Conservation (phyloP, 495 filamentous ascomycete species). For the Trichoderma asperelloides region DNA sequence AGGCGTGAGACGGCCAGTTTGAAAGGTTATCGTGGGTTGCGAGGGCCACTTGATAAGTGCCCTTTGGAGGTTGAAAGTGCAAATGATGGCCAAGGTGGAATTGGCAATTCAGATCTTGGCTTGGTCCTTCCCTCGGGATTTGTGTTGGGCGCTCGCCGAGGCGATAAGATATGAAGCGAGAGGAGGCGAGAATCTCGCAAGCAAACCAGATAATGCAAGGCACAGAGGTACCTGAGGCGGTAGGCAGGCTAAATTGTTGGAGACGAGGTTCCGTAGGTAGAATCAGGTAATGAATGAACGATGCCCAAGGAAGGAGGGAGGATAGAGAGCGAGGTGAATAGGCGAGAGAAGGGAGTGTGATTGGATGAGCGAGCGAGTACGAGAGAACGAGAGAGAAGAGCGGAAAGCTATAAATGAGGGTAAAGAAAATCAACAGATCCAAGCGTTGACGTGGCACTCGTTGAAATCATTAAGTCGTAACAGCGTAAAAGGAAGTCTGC, state of each 20-base stretch:
- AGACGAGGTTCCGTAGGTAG: not conserved
- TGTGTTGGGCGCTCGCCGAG: not conserved
- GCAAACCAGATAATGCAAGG: not conserved
- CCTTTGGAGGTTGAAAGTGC: not conserved
- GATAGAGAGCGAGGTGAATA: not conserved
- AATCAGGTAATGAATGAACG: not conserved
- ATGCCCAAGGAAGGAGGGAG: not conserved
- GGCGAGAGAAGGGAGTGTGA: not conserved
- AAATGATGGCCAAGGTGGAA: not conserved
- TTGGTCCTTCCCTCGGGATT: not conserved
- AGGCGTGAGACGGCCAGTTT: not conserved
- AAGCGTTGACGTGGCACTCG: not conserved
- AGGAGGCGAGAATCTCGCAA: not conserved
- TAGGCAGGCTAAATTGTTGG: not conserved
- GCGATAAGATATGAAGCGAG: slow-evolving; percentile 1
- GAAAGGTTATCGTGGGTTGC: not conserved
- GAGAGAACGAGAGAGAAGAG: not conserved
- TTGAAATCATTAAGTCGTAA: slow-evolving; percentile 1
- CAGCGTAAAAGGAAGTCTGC: not conserved
- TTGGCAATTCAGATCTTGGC: not conserved
- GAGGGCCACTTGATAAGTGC: not conserved
- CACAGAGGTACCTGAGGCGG: not conserved
- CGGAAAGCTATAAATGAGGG: not conserved
- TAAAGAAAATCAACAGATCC: not conserved
- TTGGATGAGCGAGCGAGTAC: not conserved